phyloP scores from a whole-genome alignment of 495 filamentous ascomycete species.

The Pyrenula aspistea region DNA sequence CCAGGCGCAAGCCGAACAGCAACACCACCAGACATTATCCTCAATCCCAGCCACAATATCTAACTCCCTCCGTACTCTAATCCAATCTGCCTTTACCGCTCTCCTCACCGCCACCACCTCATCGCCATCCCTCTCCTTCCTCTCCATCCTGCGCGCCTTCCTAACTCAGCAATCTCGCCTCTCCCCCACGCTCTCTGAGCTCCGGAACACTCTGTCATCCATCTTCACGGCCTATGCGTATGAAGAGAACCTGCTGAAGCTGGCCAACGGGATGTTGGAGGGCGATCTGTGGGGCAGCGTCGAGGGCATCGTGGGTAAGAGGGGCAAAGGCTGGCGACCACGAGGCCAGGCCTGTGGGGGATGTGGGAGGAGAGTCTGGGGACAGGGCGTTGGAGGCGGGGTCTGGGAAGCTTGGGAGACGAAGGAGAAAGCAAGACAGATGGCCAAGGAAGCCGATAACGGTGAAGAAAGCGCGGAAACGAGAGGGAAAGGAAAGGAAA shows the following conservation, averaged over 20 bases:
- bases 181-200: conserved; percentile 76
- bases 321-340: conserved; percentile 85
- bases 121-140: conserved; percentile 55
- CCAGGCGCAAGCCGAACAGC: conserved; percentile 4
- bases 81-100: conserved; percentile 84
- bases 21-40: conserved; percentile 1
- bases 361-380: conserved; percentile 78
- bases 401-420: conserved; percentile 75
- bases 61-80: conserved; percentile 53
- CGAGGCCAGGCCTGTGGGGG: conserved; percentile 75
- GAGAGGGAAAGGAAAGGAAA: conserved; percentile 32
- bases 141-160: conserved; percentile 82
- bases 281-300: conserved; percentile 84
- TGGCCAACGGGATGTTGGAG: conserved; percentile 79
- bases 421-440: conserved; percentile 23
- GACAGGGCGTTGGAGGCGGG: conserved; percentile 65
- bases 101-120: conserved; percentile 59
- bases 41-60: conserved; percentile 40
- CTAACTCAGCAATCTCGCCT: conserved; percentile 68
- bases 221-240: conserved; percentile 94
- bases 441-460: background rate
- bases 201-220: conserved; percentile 70
- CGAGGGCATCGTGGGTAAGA: conserved; percentile 54
- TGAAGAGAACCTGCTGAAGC: conserved; percentile 71
- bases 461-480: conserved; percentile 8